Conservation (phyloP, 1,139 yeast genomes). For the Sugiyamaella novakii region DNA sequence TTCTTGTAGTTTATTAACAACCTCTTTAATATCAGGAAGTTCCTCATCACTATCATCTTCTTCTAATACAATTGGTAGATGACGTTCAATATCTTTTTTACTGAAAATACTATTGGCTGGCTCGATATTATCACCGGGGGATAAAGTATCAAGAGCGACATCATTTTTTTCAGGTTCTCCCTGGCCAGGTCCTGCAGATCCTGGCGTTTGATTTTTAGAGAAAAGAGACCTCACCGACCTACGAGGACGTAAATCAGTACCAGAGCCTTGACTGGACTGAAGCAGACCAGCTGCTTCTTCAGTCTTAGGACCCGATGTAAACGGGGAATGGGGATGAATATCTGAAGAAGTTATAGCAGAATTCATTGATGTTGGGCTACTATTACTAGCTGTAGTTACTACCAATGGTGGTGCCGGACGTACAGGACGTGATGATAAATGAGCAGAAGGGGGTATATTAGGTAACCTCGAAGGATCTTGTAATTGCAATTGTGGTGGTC, state of each 20-base stretch:
- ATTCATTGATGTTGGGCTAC: constrained; percentile 5
- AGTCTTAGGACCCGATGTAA: constrained; percentile 15
- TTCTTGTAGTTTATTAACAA: constrained; percentile 32
- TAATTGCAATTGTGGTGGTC: neutral
- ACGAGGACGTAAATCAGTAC: constrained; percentile 14
- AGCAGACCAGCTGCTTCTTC: constrained; percentile 19
- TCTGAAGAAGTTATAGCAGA: constrained; percentile 2
- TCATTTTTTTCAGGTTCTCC: constrained; percentile 3
- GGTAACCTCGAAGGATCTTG: neutral
- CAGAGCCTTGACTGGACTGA: neutral
- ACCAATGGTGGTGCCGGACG: constrained; percentile 6
- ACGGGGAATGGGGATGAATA: constrained; percentile 12
- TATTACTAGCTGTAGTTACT: constrained; percentile 1
- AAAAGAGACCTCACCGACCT: constrained; percentile 26
- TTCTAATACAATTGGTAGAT: constrained; percentile 25
- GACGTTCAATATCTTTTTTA: constrained; percentile 19
- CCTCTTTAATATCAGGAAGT: constrained; percentile 37
- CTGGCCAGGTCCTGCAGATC: neutral
- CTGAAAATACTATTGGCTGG: constrained; percentile 13
- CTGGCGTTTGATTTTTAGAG: constrained; percentile 18
- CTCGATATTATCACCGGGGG: neutral
- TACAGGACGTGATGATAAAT: constrained; percentile 2
- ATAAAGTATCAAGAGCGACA: neutral
- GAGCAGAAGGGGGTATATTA: constrained; percentile 14
- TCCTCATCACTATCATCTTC: constrained; percentile 34